Evolutionary conservation across 495 filamentous ascomycete genomes (phyloP).

Genomic region (Cenococcum geophilum): DNA sequence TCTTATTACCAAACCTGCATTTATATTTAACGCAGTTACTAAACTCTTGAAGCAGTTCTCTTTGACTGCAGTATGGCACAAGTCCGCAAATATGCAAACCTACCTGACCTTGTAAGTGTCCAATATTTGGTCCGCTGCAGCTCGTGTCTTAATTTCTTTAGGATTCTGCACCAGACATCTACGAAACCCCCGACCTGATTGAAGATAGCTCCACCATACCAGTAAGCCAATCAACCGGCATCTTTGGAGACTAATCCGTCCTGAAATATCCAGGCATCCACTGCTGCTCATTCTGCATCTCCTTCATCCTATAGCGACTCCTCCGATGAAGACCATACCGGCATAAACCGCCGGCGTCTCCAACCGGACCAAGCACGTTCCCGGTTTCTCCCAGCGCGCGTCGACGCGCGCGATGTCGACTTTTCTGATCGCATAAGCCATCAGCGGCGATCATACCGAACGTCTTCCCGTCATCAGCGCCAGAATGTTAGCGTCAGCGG

Average conservation of each 20-base stretch:
- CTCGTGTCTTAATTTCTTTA: constrained; percentile 33
- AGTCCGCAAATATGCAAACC: constrained; percentile 6
- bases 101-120: not conserved
- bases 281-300: constrained; percentile 59
- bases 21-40: too few relatives aligned
- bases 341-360: constrained; percentile 67
- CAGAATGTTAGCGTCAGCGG: constrained; percentile 48
- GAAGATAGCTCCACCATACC: constrained; percentile 81
- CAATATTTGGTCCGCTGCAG: constrained; percentile 2
- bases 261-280: constrained; percentile 32
- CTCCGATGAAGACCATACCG: constrained; percentile 46
- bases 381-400: constrained; percentile 65
- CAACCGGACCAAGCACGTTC: constrained; percentile 71
- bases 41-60: too few relatives aligned
- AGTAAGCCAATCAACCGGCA: constrained; percentile 41
- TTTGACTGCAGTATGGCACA: not conserved
- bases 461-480: constrained; percentile 58
- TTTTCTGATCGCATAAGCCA: constrained; percentile 75
- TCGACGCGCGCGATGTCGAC: constrained; percentile 68
- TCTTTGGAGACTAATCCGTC: constrained; percentile 11
- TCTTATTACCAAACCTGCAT: too few relatives aligned
- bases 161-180: constrained; percentile 89
- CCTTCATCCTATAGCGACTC: constrained; percentile 47
- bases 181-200: constrained; percentile 86
- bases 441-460: constrained; percentile 66